Conservation (phyloP, 73 alveolate genomes). For the Breviolum minutum region DNA sequence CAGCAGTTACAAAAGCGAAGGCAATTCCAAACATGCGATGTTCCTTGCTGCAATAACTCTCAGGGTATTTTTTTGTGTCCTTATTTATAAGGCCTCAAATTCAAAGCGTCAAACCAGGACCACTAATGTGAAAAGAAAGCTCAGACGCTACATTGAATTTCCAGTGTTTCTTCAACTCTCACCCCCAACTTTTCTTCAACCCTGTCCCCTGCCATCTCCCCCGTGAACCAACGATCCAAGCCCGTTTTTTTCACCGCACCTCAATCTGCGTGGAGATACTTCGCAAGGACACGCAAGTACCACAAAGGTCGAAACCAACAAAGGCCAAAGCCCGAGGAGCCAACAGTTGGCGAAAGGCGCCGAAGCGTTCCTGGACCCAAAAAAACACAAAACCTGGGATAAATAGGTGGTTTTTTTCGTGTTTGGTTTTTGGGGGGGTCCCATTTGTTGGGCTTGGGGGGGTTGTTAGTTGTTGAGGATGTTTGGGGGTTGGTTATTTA, state of each 20-base stretch:
- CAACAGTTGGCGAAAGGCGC: constrained; percentile 43
- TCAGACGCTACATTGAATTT: too few species aligned
- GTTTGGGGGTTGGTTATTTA: not conserved
- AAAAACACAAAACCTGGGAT: too few species aligned
- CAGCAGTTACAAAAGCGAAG: too few species aligned
- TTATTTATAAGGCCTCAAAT: too few species aligned
- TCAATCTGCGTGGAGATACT: constrained; percentile 31
- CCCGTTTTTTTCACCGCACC: not conserved
- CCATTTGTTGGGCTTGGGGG: not conserved
- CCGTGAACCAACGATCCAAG: not conserved
- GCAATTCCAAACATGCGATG: too few species aligned
- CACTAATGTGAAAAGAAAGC: not conserved
- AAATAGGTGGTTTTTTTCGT: too few species aligned
- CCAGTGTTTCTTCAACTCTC: too few species aligned
- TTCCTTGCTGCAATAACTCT: too few species aligned
- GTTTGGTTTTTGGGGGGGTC: not conserved
- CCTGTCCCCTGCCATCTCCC: not conserved
- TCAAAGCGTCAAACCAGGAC: too few species aligned
- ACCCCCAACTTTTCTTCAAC: too few species aligned
- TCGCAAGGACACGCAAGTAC: constrained; percentile 46
- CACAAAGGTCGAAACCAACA: constrained; percentile 58
- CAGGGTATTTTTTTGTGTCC: too few species aligned
- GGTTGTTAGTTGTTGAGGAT: not conserved
- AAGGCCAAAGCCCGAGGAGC: constrained; percentile 39
- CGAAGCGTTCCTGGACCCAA: constrained; percentile 76